Evolutionary conservation across 2,329 filamentous ascomycete genomes (phyloP).

Genomic region (Cytospora mali): DNA sequence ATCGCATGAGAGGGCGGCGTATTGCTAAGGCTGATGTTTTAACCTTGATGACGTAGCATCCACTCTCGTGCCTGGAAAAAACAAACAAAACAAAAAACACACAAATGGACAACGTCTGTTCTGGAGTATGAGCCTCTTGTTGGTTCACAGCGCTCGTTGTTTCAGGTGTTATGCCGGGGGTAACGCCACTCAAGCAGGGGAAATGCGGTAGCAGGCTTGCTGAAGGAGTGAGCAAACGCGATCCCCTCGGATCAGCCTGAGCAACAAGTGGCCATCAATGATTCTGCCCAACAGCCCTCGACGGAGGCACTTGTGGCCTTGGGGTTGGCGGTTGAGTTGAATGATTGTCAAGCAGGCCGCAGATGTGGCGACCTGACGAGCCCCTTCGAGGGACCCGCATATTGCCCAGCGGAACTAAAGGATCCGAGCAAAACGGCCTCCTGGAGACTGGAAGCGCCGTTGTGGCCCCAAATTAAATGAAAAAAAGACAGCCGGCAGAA

Average conservation of each 20-base stretch:
- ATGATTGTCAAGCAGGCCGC: neutral
- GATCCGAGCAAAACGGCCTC: neutral
- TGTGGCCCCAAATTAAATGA: conserved; percentile 3
- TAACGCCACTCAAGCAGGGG: neutral
- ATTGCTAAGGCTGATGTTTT: neutral
- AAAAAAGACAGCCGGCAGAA: conserved; percentile 14
- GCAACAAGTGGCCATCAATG: neutral
- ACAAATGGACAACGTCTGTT: neutral
- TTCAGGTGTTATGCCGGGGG: neutral
- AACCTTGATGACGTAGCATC: neutral
- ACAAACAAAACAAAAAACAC: no score
- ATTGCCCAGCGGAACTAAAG: neutral
- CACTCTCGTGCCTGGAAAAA: neutral
- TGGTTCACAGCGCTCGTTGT: neutral
- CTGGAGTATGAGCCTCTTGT: neutral
- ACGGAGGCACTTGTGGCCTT: neutral
- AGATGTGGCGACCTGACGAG: neutral
- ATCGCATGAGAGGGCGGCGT: neutral
- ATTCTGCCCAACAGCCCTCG: neutral
- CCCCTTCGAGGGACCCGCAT: neutral
- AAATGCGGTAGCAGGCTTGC: neutral
- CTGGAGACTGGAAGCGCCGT: neutral
- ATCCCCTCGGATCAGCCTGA: neutral
- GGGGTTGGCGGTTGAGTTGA: neutral
- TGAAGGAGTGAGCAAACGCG: neutral